Evolutionary conservation across 2,329 filamentous ascomycete species (phyloP).

Genomic region (Aspergillus eucalypticola): DNA sequence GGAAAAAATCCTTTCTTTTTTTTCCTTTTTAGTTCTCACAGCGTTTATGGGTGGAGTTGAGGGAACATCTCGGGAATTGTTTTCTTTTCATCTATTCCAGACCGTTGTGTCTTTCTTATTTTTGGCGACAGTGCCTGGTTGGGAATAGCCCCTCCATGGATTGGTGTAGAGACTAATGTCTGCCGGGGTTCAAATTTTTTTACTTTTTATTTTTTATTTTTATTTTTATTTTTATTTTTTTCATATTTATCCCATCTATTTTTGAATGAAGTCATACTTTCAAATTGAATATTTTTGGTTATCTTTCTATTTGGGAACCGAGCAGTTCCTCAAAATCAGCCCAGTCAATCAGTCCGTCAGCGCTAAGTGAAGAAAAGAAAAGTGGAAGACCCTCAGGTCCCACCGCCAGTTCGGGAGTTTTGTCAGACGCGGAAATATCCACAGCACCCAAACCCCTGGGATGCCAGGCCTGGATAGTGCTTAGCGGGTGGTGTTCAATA

Average conservation of each 20-base stretch:
- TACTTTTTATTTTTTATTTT: not conserved
- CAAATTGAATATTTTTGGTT: not conserved
- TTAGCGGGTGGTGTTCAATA: not conserved
- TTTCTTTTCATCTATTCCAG: not conserved
- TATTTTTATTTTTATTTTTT: not conserved
- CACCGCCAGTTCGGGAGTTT: not conserved
- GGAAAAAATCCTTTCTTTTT: not conserved
- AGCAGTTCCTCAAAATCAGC: not conserved
- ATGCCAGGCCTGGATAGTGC: not conserved
- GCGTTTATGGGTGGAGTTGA: not conserved
- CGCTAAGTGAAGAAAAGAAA: not conserved
- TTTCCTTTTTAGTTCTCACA: too few species aligned
- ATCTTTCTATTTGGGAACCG: not conserved
- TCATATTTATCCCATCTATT: too few species aligned
- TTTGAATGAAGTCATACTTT: not conserved
- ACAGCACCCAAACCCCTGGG: not conserved
- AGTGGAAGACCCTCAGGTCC: not conserved
- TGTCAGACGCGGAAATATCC: not conserved
- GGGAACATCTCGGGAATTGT: not conserved
- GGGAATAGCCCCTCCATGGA: not conserved
- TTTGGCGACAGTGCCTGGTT: not conserved
- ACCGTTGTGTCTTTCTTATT: not conserved
- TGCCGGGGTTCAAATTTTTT: conserved; percentile 1
- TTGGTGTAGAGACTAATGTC: not conserved
- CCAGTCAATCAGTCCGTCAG: not conserved